Percentiles rank a stretch among this genome's conserved stretches.
These are phyloP conservation scores for Dactylella cylindrospora DNA, from an alignment of 2,329 filamentous ascomycete species.

Conservation along the genomic window DNA sequence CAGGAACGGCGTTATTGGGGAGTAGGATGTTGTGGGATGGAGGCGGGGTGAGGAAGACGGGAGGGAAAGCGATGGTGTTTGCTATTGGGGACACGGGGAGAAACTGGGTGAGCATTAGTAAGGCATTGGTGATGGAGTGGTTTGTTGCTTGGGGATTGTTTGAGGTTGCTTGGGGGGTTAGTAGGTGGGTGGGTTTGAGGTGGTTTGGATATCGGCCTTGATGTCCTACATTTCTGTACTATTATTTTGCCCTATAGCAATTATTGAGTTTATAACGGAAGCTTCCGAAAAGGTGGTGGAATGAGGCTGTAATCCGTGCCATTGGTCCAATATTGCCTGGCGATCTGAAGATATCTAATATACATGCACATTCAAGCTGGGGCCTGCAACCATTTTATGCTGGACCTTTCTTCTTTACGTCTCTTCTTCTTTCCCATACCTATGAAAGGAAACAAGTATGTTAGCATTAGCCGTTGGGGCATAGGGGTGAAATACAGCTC, in stretches of 20 bases:
- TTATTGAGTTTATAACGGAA: too few relatives aligned
- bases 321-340: too few relatives aligned
- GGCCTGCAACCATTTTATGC: not conserved
- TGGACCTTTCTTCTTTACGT: conserved; percentile 26
- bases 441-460: not conserved
- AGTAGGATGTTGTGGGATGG: not conserved
- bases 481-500: too few relatives aligned
- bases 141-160: conserved; percentile 48
- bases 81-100: conserved; percentile 38
- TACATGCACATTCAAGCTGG: too few relatives aligned
- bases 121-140: conserved; percentile 46
- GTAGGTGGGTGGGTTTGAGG: conserved; percentile 45
- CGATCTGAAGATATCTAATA: too few relatives aligned
- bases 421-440: conserved; percentile 42
- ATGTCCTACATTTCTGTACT: too few relatives aligned
- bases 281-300: too few relatives aligned
- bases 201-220: conserved; percentile 46
- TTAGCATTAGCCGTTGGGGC: conserved; percentile 10
- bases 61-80: conserved; percentile 30
- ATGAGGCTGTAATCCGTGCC: too few relatives aligned
- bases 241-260: too few relatives aligned
- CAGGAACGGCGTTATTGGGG: conserved; percentile 10
- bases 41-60: conserved; percentile 14
- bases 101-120: conserved; percentile 40
- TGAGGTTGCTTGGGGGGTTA: conserved; percentile 47